Base-by-base conservation (phyloP, 2,329 filamentous ascomycete genomes). In the Colletotrichum sp. region DNA sequence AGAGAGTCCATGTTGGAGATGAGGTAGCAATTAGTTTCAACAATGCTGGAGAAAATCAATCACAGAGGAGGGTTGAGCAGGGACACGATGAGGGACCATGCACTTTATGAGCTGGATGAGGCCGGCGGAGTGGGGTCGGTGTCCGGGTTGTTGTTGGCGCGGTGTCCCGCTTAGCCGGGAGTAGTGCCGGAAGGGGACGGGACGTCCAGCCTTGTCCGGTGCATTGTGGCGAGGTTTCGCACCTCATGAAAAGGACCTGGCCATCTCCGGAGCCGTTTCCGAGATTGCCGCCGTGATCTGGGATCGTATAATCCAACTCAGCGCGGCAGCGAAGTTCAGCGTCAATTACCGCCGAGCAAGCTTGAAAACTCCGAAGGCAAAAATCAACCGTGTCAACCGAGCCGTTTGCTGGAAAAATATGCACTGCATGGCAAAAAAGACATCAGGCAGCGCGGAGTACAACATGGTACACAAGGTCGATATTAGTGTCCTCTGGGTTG, bases 401-500 rank as follows among this genome's bases (percentile, higher is more conserved):
- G 10, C 9, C 30, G 7, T 59, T 16, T 4, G 12, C 14, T 39
- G 21, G 67, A 60, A 57, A 55, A 64, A 30, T n/a, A 30, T 12
- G 26, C 43, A 26, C 36, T 32, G 7, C 43, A 7, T 21, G 24
- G 21, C 24, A 52, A 10, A 1, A 16, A 26, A 5, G 13, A 16
- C 16, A 48, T 55, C 43, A 21, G 13, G 28, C 10, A n/a, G 57
- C 3, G 61, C 30, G 36, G 18, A 57, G 8, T 7, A 61, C 34
- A 39, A 66, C 69, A 60, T 74, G 65, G 71, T 70, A 74, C 71
- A 71, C 34, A 34, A 74, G 71, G 74, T 76, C 74, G 74, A 74
- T 70, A 74, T 74, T 74, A 76, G 30, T 74, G 71, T 76, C 71
- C 71, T n/a, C 21, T 68, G 68, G 75, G 75, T 71, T 73, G 76